These are phyloP conservation scores for Gynandropsis gynandra DNA, from an alignment of 345 rosid species.

Conservation along the genomic window DNA sequence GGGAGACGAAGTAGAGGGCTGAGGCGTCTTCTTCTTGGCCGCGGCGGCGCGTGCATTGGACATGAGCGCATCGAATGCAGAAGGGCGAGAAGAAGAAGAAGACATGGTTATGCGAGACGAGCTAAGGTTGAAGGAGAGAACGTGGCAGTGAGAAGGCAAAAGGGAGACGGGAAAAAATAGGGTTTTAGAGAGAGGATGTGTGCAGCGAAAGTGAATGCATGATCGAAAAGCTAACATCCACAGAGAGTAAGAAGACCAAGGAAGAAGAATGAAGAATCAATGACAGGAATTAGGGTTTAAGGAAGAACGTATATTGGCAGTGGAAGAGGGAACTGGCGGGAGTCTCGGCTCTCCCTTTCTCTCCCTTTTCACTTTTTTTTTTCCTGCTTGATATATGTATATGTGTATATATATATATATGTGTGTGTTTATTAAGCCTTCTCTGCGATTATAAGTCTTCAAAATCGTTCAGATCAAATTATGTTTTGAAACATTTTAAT, in stretches of 20 bases:
- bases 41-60: slow-evolving; percentile 68
- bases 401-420: too few species aligned
- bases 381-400: too few species aligned
- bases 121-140: slow-evolving; percentile 1
- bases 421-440: too few species aligned
- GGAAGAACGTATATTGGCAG: neutral
- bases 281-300: slow-evolving; percentile 16
- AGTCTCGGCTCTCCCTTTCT: too few species aligned
- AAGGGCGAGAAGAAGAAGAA: slow-evolving; percentile 49
- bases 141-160: slow-evolving; percentile 8
- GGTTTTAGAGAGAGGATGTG: slow-evolving; percentile 8
- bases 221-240: slow-evolving; percentile 34
- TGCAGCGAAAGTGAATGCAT: slow-evolving; percentile 23
- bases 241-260: neutral
- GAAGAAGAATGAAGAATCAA: slow-evolving; percentile 1
- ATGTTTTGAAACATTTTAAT: too few species aligned
- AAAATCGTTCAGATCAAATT: too few species aligned
- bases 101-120: slow-evolving; percentile 24
- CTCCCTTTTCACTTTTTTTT: too few species aligned
- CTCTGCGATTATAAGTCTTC: too few species aligned
- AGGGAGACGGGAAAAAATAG: slow-evolving; percentile 8
- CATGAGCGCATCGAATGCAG: slow-evolving; percentile 87
- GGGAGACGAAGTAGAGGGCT: slow-evolving; percentile 22
- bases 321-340: too few species aligned
- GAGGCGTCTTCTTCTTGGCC: slow-evolving; percentile 34